phyloP scores from a whole-genome alignment of 116 monocot genomes.

The Cymodocea nodosa region DNA sequence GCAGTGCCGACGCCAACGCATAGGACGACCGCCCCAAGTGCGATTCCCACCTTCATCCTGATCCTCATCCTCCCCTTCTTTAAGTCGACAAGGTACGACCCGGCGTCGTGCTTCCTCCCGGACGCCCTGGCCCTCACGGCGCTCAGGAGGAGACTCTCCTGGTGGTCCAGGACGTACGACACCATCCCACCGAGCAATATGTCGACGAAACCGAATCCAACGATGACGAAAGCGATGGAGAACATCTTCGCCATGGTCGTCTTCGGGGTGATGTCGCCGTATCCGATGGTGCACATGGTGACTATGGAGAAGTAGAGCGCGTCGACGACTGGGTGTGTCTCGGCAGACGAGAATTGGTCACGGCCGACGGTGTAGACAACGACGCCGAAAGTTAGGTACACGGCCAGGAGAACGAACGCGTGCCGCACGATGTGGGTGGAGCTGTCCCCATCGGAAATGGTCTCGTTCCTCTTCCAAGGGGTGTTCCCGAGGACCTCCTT shows the following conservation, averaged over 20 bases:
- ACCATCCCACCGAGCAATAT: constrained; percentile 28
- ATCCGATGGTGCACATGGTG: constrained; percentile 43
- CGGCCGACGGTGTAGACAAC: constrained; percentile 18
- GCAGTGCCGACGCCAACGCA: constrained; percentile 16
- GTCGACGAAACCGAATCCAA: constrained; percentile 44
- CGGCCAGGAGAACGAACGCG: constrained; percentile 9
- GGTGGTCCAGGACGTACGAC: constrained; percentile 27
- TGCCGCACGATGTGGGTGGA: not conserved
- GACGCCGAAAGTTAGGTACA: constrained; percentile 27
- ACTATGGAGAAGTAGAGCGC: constrained; percentile 39
- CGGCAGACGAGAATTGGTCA: constrained; percentile 8
- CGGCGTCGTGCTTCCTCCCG: not conserved
- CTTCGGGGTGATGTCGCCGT: constrained; percentile 36
- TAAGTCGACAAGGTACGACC: constrained; percentile 13
- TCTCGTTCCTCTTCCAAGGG: not conserved
- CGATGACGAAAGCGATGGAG: constrained; percentile 31
- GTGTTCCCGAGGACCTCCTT: constrained; percentile 9
- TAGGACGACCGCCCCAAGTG: constrained; percentile 17
- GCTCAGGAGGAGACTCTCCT: constrained; percentile 24
- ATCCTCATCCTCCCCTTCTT: constrained; percentile 41
- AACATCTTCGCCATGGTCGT: constrained; percentile 35
- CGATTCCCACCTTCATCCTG: constrained; percentile 23
- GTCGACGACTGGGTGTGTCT: constrained; percentile 30
- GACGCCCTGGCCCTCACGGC: constrained; percentile 11
- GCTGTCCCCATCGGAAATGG: not conserved